Base-by-base conservation (phyloP, 176 grass and related monocot species). In the Raddia guianensis region DNA sequence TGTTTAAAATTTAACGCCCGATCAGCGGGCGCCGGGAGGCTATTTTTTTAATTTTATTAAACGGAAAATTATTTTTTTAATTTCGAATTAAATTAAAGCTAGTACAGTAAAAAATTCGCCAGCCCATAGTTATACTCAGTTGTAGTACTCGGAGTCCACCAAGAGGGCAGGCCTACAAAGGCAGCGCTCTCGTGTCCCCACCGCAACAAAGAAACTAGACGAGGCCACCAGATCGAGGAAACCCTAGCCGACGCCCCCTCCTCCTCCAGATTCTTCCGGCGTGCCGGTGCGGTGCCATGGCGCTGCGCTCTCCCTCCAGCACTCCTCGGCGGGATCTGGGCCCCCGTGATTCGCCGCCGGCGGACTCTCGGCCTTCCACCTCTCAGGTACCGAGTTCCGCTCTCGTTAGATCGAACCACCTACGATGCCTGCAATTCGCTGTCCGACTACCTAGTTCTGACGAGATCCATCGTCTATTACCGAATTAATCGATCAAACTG, bases 391-490 rank as follows among this genome's bases (percentile, higher is more conserved):
- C n/a, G 5, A 75, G 56, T 63, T 18, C 58, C 43, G 27, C 44
- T 62, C 57, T 63, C 13, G 33, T 75, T 75, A 15, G 53, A 45
- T 76, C 53, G 42, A 14, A 27, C 73, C 42, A 48, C 19, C 73
- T 54, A 74, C 52, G 69, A 72, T 34, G 20, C 49, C 53, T 74
- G 16, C 52, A 74, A 45, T 44, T 58, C n/a, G 74, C 43, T 76
- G 11, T 48, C 57, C 6, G 7, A 18, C 43, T 49, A 8, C 74
- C 11, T 33, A 16, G 19, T 76, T 76, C 40, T 15, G 42, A 47
- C 18, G 55, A 75, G 18, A 75, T 46, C 9, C n/a, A 47, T 61
- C 43, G n/a, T 48, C 43, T 76, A 33, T 63, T 19, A 49, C 57
- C 57, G 27, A 76, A 49, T 76, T 45, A 33, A 16, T 19, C 20